Percentiles rank a stretch among this genome's conserved stretches.
Conservation (phyloP, 345 rosid genomes). For the Turritis glabra region DNA sequence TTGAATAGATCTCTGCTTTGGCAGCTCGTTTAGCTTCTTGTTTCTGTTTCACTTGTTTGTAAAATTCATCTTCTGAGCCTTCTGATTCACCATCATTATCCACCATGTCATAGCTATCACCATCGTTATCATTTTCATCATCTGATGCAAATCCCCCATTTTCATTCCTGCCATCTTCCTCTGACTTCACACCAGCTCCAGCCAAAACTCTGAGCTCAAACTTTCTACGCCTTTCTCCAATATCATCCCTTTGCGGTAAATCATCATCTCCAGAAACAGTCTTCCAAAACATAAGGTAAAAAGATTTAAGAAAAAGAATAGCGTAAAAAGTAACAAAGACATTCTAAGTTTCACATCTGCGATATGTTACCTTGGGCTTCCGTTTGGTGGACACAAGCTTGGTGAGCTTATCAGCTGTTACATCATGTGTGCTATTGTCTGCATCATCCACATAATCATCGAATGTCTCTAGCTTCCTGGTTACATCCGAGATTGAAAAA, state of each 20-base stretch:
- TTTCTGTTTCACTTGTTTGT: slow-evolving; percentile 55
- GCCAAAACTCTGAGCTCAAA: slow-evolving; percentile 81
- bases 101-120: slow-evolving; percentile 37
- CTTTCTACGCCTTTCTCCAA: slow-evolving; percentile 92
- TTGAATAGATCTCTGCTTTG: slow-evolving; percentile 62
- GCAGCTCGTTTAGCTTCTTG: slow-evolving; percentile 64
- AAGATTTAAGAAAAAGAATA: not conserved
- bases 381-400: slow-evolving; percentile 51
- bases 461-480: slow-evolving; percentile 73
- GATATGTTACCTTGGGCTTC: slow-evolving; percentile 58
- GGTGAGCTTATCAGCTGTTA: slow-evolving; percentile 48
- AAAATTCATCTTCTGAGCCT: slow-evolving; percentile 66
- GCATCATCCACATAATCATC: slow-evolving; percentile 85
- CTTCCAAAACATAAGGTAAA: slow-evolving; percentile 38
- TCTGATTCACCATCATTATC: slow-evolving; percentile 41
- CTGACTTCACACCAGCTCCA: slow-evolving; percentile 69
- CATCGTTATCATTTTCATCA: slow-evolving; percentile 39
- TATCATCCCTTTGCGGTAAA: slow-evolving; percentile 85
- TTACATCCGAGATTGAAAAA: slow-evolving; percentile 22
- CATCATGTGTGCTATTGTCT: slow-evolving; percentile 41
- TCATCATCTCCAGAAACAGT: slow-evolving; percentile 86
- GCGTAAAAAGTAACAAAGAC: not conserved
- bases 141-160: slow-evolving; percentile 34
- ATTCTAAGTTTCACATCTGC: not conserved
- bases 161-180: slow-evolving; percentile 53